Evolutionary conservation across 2,329 filamentous ascomycete species (phyloP).

Genomic region (Dothistroma pini): DNA sequence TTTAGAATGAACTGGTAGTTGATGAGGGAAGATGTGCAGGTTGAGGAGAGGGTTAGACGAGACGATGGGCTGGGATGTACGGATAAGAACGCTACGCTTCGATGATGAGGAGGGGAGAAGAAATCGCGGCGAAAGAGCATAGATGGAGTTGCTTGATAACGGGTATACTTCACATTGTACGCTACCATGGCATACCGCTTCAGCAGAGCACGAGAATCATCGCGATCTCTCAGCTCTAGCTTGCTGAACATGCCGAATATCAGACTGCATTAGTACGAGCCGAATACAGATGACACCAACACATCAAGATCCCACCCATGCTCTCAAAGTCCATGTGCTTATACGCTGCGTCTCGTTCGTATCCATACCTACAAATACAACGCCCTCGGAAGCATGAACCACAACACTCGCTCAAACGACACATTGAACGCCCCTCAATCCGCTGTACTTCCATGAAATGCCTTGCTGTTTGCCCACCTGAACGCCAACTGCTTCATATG

Average conservation of each 20-base stretch:
- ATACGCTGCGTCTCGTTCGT: not conserved
- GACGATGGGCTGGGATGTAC: not conserved
- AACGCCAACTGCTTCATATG: constrained; percentile 1
- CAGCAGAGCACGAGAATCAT: not conserved
- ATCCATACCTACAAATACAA: not conserved
- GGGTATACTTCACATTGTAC: constrained; percentile 7
- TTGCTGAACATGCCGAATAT: not conserved
- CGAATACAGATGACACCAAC: not conserved
- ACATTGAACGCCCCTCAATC: not conserved
- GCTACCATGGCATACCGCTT: not conserved
- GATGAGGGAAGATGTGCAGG: not conserved
- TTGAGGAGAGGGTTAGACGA: not conserved
- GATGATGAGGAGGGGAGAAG: not conserved
- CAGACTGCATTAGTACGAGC: constrained; percentile 6
- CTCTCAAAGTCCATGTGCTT: not conserved
- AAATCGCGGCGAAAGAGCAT: not conserved
- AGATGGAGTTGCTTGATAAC: not conserved
- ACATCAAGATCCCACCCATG: not conserved
- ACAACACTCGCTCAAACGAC: not conserved
- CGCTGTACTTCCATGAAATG: constrained; percentile 1
- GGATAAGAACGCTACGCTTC: not conserved
- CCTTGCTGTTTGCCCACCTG: not conserved
- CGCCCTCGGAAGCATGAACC: not conserved
- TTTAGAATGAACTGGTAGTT: constrained; percentile 66
- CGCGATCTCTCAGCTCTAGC: not conserved